Evolutionary conservation across 805 yeast genomes (phyloP).

Genomic region (Pichia nanzhaoensis): DNA sequence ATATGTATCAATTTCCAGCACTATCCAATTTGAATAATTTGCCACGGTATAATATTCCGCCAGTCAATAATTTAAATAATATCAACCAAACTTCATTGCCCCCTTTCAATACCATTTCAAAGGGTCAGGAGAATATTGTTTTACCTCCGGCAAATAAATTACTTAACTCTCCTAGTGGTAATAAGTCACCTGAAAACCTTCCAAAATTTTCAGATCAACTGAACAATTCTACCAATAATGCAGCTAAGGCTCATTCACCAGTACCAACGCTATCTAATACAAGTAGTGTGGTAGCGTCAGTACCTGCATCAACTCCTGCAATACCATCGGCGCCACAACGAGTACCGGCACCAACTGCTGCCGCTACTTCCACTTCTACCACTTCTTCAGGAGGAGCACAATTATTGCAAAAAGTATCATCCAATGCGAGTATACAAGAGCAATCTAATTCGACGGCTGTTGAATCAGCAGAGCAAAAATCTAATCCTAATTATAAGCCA

Average conservation of each 20-base stretch:
- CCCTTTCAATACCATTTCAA: slow-evolving; percentile 16
- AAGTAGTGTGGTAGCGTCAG: slow-evolving; percentile 16
- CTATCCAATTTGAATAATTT: slow-evolving; percentile 44
- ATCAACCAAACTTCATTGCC: slow-evolving; percentile 12
- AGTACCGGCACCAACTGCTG: too few species aligned
- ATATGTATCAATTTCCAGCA: slow-evolving; percentile 42
- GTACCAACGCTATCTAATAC: neutral
- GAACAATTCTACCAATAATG: neutral
- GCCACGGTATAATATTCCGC: slow-evolving; percentile 32
- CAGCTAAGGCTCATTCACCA: neutral
- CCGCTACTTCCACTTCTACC: too few species aligned
- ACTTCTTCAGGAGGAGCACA: neutral
- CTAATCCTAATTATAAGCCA: slow-evolving; percentile 52
- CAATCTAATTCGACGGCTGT: neutral
- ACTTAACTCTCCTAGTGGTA: slow-evolving; percentile 1
- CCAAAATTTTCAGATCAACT: neutral
- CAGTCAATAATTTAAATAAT: neutral
- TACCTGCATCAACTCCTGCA: neutral
- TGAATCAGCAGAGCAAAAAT: slow-evolving; percentile 19
- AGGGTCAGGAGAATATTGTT: slow-evolving; percentile 7
- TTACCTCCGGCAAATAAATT: slow-evolving; percentile 8
- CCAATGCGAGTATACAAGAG: neutral
- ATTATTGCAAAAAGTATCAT: neutral
- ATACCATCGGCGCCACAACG: too few species aligned
- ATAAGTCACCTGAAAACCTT: neutral